phyloP scores from a whole-genome alignment of 768 basidiomycete genomes.

The Termitomyces sp. region DNA sequence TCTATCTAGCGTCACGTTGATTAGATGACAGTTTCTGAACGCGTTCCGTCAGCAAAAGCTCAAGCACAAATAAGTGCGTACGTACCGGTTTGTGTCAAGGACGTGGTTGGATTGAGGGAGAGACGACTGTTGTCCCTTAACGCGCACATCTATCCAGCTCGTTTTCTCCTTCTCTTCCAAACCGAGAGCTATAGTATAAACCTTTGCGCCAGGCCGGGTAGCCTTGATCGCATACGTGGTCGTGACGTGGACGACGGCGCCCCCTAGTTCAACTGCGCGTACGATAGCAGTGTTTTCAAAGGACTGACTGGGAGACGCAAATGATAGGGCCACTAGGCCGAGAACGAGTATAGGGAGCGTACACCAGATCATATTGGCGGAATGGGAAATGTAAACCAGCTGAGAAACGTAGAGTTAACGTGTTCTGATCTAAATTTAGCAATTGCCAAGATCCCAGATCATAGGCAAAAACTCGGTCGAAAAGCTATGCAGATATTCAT shows the following conservation, averaged over 20 bases:
- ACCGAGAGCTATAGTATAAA: constrained; percentile 68
- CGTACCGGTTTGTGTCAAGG: constrained; percentile 52
- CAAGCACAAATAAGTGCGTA: constrained; percentile 1
- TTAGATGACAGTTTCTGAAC: constrained; percentile 43
- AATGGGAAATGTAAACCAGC: constrained; percentile 15
- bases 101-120: constrained; percentile 50
- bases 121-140: constrained; percentile 66
- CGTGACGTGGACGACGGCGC: constrained; percentile 82
- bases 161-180: constrained; percentile 61
- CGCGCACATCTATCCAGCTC: constrained; percentile 75
- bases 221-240: constrained; percentile 86
- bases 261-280: constrained; percentile 86
- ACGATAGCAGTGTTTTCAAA: constrained; percentile 92
- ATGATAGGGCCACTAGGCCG: constrained; percentile 34
- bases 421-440: constrained; percentile 27
- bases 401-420: constrained; percentile 30
- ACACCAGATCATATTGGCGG: constrained; percentile 39
- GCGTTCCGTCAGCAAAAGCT: constrained; percentile 11
- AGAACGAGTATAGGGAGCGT: constrained; percentile 47
- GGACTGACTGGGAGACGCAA: constrained; percentile 38
- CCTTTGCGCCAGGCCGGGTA: constrained; percentile 52
- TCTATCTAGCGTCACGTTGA: constrained; percentile 64
- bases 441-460: constrained; percentile 3
- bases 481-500: not conserved
- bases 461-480: not conserved